Evolutionary conservation across 1,284 basidiomycete species (phyloP).

Genomic region (Mycosarcoma maydis): DNA sequence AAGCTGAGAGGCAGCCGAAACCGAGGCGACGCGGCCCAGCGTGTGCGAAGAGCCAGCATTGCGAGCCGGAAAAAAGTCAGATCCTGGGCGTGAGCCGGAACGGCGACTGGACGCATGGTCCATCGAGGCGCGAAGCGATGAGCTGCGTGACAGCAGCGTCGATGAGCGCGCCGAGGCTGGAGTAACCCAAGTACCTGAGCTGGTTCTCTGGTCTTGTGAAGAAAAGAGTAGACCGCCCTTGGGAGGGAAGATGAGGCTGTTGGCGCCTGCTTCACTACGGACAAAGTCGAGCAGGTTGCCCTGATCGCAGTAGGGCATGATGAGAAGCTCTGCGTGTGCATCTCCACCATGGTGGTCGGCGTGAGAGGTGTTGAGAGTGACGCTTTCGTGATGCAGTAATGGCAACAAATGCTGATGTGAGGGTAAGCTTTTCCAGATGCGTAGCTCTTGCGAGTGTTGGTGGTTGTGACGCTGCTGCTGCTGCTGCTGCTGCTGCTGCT

Average conservation of each 20-base stretch:
- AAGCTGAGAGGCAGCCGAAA: constrained; percentile 31
- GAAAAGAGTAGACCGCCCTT: constrained; percentile 16
- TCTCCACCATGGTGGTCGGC: not conserved
- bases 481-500: constrained; percentile 1
- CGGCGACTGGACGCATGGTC: constrained; percentile 17
- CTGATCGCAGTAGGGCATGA: constrained; percentile 58
- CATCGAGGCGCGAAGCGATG: constrained; percentile 31
- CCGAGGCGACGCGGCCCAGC: constrained; percentile 32
- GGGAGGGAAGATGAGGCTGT: constrained; percentile 4
- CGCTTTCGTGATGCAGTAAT: constrained; percentile 50
- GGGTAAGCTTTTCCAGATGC: constrained; percentile 53
- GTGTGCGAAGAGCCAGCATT: constrained; percentile 3
- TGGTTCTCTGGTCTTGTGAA: constrained; percentile 18
- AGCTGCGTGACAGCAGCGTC: constrained; percentile 31
- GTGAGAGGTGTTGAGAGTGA: constrained; percentile 10
- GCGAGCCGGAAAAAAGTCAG: constrained; percentile 30
- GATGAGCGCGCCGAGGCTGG: constrained; percentile 20
- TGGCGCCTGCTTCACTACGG: constrained; percentile 43
- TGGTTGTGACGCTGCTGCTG: too few species aligned
- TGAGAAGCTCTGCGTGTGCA: constrained; percentile 37
- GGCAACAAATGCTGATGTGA: constrained; percentile 54
- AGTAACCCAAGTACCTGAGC: constrained; percentile 35
- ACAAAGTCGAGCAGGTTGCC: constrained; percentile 59
- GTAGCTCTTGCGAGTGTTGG: constrained; percentile 42
- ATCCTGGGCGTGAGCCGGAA: constrained; percentile 34